Percentiles rank a stretch among this genome's conserved stretches.
Evolutionary conservation across 2,329 filamentous ascomycete species (phyloP).

Genomic region (Colletotrichum tanaceti): DNA sequence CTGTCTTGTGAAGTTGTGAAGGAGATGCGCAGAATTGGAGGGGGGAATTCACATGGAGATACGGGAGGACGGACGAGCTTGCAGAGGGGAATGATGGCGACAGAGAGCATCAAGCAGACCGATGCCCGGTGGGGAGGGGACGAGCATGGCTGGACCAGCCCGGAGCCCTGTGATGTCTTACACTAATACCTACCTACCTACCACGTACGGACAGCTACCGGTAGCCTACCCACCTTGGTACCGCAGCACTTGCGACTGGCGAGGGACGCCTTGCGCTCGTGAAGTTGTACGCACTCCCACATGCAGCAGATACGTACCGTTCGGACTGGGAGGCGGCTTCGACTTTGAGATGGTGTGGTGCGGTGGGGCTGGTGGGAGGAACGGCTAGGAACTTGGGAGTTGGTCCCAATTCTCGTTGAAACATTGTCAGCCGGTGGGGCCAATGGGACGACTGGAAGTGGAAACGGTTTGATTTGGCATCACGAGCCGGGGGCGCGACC

Average conservation of each 20-base stretch:
- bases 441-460: conserved; percentile 31
- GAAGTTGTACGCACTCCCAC: conserved; percentile 13
- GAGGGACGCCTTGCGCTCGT: too few species aligned
- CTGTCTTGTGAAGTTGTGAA: conserved; percentile 37
- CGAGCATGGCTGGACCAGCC: not conserved
- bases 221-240: too few species aligned
- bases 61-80: conserved; percentile 10
- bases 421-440: conserved; percentile 29
- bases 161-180: conserved; percentile 14
- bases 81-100: not conserved
- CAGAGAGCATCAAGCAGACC: not conserved
- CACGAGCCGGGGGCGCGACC: conserved; percentile 26
- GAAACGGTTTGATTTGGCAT: conserved; percentile 38
- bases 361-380: conserved; percentile 21
- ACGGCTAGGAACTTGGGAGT: conserved; percentile 22
- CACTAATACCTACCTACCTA: too few species aligned
- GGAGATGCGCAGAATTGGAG: conserved; percentile 21
- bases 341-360: conserved; percentile 13
- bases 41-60: conserved; percentile 31
- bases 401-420: conserved; percentile 39
- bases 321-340: conserved; percentile 28
- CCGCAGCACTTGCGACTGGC: not conserved
- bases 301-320: conserved; percentile 20
- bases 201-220: too few species aligned
- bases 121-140: not conserved